Evolutionary conservation across 1,284 basidiomycete genomes (phyloP), one percentile per base, ranked within the genome.

Genomic region (Moesziomyces antarcticus): DNA sequence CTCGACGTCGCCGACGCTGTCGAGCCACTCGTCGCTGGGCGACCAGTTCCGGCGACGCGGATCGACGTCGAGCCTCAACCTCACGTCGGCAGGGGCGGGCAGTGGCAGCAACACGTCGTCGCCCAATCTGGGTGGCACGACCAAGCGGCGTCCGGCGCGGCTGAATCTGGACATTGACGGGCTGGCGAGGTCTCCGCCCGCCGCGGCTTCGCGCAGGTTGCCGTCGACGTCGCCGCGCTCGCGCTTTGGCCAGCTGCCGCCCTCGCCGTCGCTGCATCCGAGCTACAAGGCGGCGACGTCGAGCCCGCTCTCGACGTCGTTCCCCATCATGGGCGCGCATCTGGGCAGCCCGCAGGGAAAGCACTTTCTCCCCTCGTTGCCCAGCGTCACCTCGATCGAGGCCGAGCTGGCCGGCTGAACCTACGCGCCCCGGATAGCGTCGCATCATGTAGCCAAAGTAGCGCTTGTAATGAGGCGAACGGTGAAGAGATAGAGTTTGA

Each of bases 181-280:
- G 4, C 9, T 49, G 7, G 20, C 52, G 1, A 56, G 53, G n/a
- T 70, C 60, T 5, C 61, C 61, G 14, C 60, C 67, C 3, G 25
- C 42, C 20, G 22, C 40, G n/a, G 48, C 63, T 5, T 42, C 57
- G 14, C 30, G 46, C 14, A 58, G 61, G 35, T 33, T 70, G 45
- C 56, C 60, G 3, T 53, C 53, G 18, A 60, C 52, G 0, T 64
- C 61, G 24, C 61, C 67, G 2, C 56, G 54, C 46, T n/a, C 37
- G 35, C 48, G 67, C 13, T 70, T 70, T n/a, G 56, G 53, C 16
- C 60, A 60, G 50, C 43, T 64, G 30, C 67, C 61, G 8, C 67
- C 67, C 8, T 48, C 48, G 18, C 61, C 67, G 13, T 59, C 52
- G 20, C 37, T 70, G n/a, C 67, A 64, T 30, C 52, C 67, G 35